Evolutionary conservation across 1,139 yeast genomes (phyloP).

Genomic region (Pichia sp.): DNA sequence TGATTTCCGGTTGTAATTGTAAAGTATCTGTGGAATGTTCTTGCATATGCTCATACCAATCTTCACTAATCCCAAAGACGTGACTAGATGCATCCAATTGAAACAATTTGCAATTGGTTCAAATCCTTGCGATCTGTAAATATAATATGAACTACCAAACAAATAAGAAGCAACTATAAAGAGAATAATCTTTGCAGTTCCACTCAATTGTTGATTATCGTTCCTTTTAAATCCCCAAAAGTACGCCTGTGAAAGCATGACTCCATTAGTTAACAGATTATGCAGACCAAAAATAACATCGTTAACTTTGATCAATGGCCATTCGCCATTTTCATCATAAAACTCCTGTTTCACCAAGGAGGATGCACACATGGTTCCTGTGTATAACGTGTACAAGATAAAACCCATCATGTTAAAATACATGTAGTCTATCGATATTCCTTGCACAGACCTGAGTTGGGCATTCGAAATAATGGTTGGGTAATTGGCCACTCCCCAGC

Average conservation of each 20-base stretch:
- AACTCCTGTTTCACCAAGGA: constrained; percentile 25
- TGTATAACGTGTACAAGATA: constrained; percentile 26
- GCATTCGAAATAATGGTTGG: constrained; percentile 29
- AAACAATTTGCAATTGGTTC: constrained; percentile 10
- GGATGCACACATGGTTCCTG: constrained; percentile 21
- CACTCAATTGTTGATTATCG: constrained; percentile 26
- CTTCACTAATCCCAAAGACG: constrained; percentile 38
- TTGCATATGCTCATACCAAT: constrained; percentile 45
- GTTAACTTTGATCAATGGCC: constrained; percentile 27
- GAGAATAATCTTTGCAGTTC: constrained; percentile 20
- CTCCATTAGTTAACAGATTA: constrained; percentile 23
- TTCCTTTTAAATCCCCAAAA: constrained; percentile 29
- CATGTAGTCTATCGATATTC: constrained; percentile 30
- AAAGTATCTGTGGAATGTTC: constrained; percentile 47
- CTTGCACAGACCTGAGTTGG: constrained; percentile 29
- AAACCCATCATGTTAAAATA: constrained; percentile 30
- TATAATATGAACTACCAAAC: constrained; percentile 13
- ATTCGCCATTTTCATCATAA: constrained; percentile 20
- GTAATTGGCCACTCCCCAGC: constrained; percentile 29
- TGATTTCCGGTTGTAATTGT: constrained; percentile 46
- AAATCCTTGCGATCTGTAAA: constrained; percentile 15
- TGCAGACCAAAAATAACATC: constrained; percentile 29
- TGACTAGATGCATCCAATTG: constrained; percentile 29
- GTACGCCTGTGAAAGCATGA: constrained; percentile 29
- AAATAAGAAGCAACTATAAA: constrained; percentile 16